Evolutionary conservation across 768 basidiomycete genomes (phyloP).

Genomic region (Mycena filopes): DNA sequence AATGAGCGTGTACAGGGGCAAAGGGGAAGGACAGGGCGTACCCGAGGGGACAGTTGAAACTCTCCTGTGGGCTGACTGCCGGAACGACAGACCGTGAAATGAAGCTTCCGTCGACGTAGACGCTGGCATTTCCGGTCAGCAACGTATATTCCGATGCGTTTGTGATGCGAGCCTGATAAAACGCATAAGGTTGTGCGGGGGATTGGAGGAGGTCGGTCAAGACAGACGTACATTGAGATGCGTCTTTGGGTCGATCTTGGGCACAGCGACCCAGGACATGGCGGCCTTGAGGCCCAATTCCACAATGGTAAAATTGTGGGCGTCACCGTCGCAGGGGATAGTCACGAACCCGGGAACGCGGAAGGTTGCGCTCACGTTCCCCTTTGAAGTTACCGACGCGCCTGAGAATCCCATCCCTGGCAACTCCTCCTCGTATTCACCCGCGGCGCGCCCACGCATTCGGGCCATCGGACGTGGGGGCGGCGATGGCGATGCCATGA

Average conservation of each 20-base stretch:
- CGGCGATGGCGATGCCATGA: not conserved
- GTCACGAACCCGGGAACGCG: slow-evolving; percentile 44
- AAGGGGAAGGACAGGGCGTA: slow-evolving; percentile 27
- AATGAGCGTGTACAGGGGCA: not conserved
- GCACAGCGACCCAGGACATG: slow-evolving; percentile 50
- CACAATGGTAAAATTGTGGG: slow-evolving; percentile 47
- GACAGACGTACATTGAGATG: slow-evolving; percentile 42
- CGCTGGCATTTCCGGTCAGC: slow-evolving; percentile 46
- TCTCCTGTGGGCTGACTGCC: slow-evolving; percentile 49
- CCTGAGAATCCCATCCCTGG: slow-evolving; percentile 5
- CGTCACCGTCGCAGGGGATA: slow-evolving; percentile 44
- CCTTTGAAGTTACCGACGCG: slow-evolving; percentile 38
- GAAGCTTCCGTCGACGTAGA: slow-evolving; percentile 56
- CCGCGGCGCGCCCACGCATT: not conserved
- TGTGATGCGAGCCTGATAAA: slow-evolving; percentile 48
- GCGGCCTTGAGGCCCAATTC: slow-evolving; percentile 43
- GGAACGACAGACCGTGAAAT: slow-evolving; percentile 49
- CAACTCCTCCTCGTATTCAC: not conserved
- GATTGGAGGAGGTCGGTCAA: not conserved
- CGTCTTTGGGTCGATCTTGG: slow-evolving; percentile 46
- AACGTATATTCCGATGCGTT: slow-evolving; percentile 53
- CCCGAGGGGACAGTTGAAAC: slow-evolving; percentile 54
- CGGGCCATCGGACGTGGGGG: not conserved
- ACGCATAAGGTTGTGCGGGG: not conserved
- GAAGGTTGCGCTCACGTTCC: slow-evolving; percentile 47